These are phyloP conservation scores for Penicillium paradoxum DNA, from an alignment of 495 filamentous ascomycete genomes.

Conservation along the genomic window DNA sequence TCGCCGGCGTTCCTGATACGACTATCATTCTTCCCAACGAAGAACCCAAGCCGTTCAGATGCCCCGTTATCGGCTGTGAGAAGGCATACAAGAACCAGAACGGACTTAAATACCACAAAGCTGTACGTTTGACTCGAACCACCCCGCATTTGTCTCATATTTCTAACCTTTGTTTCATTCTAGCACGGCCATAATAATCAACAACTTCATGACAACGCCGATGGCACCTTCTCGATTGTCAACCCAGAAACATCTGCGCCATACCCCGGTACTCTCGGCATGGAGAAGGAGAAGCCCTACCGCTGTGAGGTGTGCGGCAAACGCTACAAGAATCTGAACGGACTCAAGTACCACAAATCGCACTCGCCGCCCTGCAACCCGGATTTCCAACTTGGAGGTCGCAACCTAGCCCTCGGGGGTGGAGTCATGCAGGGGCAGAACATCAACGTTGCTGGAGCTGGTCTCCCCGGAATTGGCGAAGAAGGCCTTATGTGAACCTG, in stretches of 20 bases:
- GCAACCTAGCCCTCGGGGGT: conserved; percentile 39
- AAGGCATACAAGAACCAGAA: conserved; percentile 99
- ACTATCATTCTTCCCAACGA: conserved; percentile 49
- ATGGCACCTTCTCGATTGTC: conserved; percentile 97
- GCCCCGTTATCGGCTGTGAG: conserved; percentile 96
- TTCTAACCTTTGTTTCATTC: conserved; percentile 11
- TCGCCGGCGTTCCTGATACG: conserved; percentile 57
- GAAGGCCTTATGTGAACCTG: conserved; percentile 41
- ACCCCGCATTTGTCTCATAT: neutral
- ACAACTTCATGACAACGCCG: conserved; percentile 88
- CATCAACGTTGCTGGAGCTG: conserved; percentile 48
- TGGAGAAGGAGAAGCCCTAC: conserved; percentile 99
- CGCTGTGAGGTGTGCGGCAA: conserved; percentile 95
- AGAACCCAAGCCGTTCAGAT: conserved; percentile 94
- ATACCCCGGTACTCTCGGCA: conserved; percentile 92
- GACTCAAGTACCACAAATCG: conserved; percentile 86
- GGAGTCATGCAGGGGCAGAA: conserved; percentile 50
- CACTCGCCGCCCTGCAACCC: conserved; percentile 70
- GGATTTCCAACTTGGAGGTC: conserved; percentile 44
- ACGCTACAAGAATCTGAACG: conserved; percentile 98
- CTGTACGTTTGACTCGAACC: conserved; percentile 44
- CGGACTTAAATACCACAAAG: conserved; percentile 81
- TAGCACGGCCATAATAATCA: conserved; percentile 95
- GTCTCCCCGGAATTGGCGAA: conserved; percentile 49
- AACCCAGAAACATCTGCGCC: conserved; percentile 91